Evolutionary conservation across 106 monocot genomes (phyloP).

Genomic region (Dendrobium chrysotoxum): DNA sequence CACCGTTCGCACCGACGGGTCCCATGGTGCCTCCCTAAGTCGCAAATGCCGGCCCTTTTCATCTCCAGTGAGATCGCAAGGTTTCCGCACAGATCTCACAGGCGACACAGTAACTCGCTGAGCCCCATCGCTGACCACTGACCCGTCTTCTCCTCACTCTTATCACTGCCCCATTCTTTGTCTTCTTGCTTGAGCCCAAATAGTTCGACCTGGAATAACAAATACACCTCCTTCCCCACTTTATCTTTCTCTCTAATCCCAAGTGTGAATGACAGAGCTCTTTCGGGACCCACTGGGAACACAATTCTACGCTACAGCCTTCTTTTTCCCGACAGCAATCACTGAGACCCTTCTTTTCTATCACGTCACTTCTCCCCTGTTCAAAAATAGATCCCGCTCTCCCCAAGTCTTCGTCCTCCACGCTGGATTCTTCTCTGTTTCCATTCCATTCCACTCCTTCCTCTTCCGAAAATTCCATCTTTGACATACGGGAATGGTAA

Average conservation of each 20-base stretch:
- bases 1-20: too few relatives aligned
- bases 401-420: neutral
- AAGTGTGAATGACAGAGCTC: constrained; percentile 3
- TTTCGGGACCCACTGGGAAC: neutral
- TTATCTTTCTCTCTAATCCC: neutral
- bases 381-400: constrained; percentile 4
- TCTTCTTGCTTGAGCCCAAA: neutral
- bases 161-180: neutral
- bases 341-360: neutral
- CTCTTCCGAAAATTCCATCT: constrained; percentile 5
- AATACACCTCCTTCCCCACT: neutral
- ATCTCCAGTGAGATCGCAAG: too few relatives aligned
- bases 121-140: neutral
- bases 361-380: neutral
- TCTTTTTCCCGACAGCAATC: constrained; percentile 9
- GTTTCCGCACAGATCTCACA: too few relatives aligned
- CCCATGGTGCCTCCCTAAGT: too few relatives aligned
- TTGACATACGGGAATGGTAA: neutral
- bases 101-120: too few relatives aligned
- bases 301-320: neutral
- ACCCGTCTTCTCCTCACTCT: neutral
- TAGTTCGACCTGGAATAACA: neutral
- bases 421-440: neutral
- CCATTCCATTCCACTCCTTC: neutral
- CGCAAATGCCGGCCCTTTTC: too few relatives aligned